These are phyloP conservation scores for Didymella sp. DNA, from an alignment of 2,329 filamentous ascomycete species.

Conservation along the genomic window DNA sequence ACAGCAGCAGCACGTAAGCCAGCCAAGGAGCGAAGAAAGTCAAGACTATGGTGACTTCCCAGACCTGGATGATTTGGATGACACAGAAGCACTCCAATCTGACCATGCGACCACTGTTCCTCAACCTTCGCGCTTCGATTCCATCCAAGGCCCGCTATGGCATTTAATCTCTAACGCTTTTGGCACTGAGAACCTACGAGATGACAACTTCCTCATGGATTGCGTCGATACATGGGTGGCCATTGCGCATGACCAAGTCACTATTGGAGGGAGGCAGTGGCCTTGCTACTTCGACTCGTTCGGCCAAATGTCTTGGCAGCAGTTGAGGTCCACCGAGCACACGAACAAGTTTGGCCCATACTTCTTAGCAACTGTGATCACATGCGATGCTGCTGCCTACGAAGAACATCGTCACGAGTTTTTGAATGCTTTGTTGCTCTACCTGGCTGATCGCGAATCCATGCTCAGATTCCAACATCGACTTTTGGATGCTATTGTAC, in stretches of 20 bases:
- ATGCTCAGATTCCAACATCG: conserved; percentile 67
- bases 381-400: conserved; percentile 51
- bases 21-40: conserved; percentile 62
- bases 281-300: conserved; percentile 63
- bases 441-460: conserved; percentile 65
- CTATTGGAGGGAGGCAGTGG: conserved; percentile 58
- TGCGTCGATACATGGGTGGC: conserved; percentile 63
- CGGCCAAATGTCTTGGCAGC: conserved; percentile 58
- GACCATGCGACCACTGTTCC: neutral
- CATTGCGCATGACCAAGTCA: conserved; percentile 57
- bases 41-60: conserved; percentile 69
- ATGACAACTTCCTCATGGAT: conserved; percentile 61
- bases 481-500: conserved; percentile 62
- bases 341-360: conserved; percentile 55
- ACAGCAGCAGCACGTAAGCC: conserved; percentile 37
- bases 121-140: conserved; percentile 40
- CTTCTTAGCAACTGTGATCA: conserved; percentile 52
- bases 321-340: conserved; percentile 56
- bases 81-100: conserved; percentile 29
- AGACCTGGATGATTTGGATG: conserved; percentile 58
- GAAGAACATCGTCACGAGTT: conserved; percentile 57
- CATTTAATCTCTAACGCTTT: conserved; percentile 67
- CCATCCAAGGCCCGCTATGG: conserved; percentile 58
- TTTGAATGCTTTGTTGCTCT: conserved; percentile 61
- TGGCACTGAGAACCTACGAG: conserved; percentile 61